phyloP scores from a whole-genome alignment of 768 basidiomycete genomes.

The Amanita fuliginea region DNA sequence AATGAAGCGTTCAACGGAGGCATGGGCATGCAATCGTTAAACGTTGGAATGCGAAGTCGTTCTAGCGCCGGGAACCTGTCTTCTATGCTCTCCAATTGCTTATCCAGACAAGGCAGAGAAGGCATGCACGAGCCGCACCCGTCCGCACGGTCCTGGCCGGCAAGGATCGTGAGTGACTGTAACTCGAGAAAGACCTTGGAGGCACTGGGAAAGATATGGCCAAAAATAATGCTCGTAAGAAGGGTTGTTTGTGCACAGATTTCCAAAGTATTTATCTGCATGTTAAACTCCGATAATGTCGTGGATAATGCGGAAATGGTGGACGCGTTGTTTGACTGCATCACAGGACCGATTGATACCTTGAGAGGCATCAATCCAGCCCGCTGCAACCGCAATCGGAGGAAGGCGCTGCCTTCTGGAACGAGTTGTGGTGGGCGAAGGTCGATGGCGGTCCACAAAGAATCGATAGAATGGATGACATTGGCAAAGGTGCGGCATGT shows the following conservation, averaged over 20 bases:
- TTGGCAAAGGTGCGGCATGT: not conserved
- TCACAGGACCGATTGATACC: not conserved
- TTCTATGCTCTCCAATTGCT: not conserved
- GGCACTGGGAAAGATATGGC: not conserved
- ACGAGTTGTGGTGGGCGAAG: not conserved
- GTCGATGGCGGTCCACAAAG: not conserved
- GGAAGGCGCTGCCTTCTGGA: not conserved
- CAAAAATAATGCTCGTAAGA: not conserved
- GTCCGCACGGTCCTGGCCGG: not conserved
- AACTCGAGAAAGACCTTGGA: not conserved
- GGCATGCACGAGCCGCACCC: no score
- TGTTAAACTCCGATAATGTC: not conserved
- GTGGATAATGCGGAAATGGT: not conserved
- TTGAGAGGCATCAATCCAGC: not conserved
- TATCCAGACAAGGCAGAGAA: not conserved
- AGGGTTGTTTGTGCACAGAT: not conserved
- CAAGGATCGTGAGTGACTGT: not conserved
- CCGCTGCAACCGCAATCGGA: not conserved
- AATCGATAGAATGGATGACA: not conserved
- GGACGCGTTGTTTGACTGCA: not conserved
- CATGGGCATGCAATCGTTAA: constrained; percentile 1
- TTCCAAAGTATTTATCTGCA: not conserved
- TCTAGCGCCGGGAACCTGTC: not conserved
- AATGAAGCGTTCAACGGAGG: not conserved
- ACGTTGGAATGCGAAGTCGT: not conserved